A percentile compares a stretch with the other conserved stretches of the same genome.
phyloP scores from a whole-genome alignment of 164 flowering plant genomes.

The Umbilicus rupestris region DNA sequence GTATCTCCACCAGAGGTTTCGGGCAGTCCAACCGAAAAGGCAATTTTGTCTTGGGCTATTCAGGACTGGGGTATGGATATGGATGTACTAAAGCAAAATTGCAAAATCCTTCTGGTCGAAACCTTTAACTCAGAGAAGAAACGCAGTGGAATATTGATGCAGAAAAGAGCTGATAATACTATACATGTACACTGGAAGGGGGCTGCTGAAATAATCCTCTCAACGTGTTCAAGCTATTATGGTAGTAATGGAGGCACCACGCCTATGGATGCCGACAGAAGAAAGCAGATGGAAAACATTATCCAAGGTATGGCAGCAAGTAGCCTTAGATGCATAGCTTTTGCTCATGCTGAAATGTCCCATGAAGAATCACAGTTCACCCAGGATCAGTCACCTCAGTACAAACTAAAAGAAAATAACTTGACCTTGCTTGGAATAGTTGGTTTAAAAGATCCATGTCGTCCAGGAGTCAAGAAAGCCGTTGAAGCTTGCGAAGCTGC shows the following conservation, averaged over 20 bases:
- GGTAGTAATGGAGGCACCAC: slow-evolving; percentile 22
- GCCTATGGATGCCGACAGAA: slow-evolving; percentile 22
- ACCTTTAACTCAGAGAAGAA: slow-evolving; percentile 57
- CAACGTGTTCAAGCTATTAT: slow-evolving; percentile 48
- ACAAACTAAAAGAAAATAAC: slow-evolving; percentile 29
- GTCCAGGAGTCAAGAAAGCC: slow-evolving; percentile 49
- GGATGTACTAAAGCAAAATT: slow-evolving; percentile 25
- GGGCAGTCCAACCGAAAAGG: slow-evolving; percentile 61
- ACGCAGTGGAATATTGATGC: slow-evolving; percentile 43
- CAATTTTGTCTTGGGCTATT: slow-evolving; percentile 55
- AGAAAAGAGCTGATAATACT: slow-evolving; percentile 21
- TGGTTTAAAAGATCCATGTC: slow-evolving; percentile 70
- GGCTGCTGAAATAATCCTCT: slow-evolving; percentile 65
- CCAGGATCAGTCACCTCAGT: slow-evolving; percentile 13
- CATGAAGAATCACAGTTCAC: slow-evolving; percentile 14
- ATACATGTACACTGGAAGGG: slow-evolving; percentile 71
- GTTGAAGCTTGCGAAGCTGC: slow-evolving; percentile 44
- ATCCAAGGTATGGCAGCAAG: slow-evolving; percentile 69
- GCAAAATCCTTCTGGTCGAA: slow-evolving; percentile 33
- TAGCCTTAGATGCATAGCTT: slow-evolving; percentile 69
- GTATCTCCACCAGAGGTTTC: slow-evolving; percentile 31
- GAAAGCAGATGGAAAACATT: slow-evolving; percentile 23
- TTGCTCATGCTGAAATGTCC: slow-evolving; percentile 39
- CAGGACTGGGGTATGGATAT: slow-evolving; percentile 37
- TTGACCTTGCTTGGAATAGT: slow-evolving; percentile 50